Percentiles rank a stretch among this genome's conserved stretches.
phyloP scores from a whole-genome alignment of 225 moss, liverwort and hornwort species.

The Neckera pumila region DNA sequence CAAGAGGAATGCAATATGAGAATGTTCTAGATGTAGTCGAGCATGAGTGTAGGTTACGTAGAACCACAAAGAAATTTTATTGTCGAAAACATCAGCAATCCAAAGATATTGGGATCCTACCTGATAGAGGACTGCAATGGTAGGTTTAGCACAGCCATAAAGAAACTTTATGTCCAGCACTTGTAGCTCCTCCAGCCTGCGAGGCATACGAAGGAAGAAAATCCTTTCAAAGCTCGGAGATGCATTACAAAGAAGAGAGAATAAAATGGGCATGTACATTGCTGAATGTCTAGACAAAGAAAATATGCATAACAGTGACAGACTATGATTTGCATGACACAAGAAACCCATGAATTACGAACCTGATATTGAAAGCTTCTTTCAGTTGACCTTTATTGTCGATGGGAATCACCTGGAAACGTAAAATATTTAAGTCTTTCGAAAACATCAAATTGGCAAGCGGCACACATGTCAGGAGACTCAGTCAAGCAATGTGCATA shows the following conservation, averaged over 20 bases:
- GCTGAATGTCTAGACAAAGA: background rate
- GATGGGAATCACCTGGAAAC: slow-evolving; percentile 88
- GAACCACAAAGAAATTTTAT: background rate
- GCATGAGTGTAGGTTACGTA: background rate
- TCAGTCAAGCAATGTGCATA: background rate
- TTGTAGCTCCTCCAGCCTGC: slow-evolving; percentile 96
- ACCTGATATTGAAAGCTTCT: slow-evolving; percentile 98
- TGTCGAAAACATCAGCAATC: background rate
- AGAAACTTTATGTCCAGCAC: slow-evolving; percentile 97
- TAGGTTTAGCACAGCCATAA: slow-evolving; percentile 95
- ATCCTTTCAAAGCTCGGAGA: background rate
- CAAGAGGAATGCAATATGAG: background rate
- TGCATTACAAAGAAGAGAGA: background rate
- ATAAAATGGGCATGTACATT: background rate
- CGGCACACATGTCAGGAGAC: background rate
- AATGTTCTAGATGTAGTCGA: background rate
- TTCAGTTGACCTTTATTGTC: slow-evolving; percentile 94
- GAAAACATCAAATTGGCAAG: background rate
- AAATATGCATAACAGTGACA: background rate
- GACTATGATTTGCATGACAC: background rate
- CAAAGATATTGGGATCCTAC: slow-evolving; percentile 16
- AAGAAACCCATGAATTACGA: background rate
- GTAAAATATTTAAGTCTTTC: background rate
- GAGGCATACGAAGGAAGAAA: background rate
- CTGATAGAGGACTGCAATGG: slow-evolving; percentile 98